Base-by-base conservation (phyloP, 805 yeast genomes). In the Candida corydali region DNA sequence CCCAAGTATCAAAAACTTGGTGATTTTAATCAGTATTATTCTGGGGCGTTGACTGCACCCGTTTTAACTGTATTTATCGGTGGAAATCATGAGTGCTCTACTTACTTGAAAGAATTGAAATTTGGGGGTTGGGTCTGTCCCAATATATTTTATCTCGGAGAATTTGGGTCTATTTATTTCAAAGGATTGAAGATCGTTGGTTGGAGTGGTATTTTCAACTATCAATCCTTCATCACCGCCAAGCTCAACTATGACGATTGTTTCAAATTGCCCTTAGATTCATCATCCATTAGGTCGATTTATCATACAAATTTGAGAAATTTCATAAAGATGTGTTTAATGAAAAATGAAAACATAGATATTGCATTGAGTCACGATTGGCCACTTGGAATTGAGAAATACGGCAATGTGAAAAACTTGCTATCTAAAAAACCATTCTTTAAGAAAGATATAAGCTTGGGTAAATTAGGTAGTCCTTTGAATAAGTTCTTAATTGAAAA, bases 121-220 rank as follows among this genome's bases (percentile, higher is more conserved):
- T 74, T 71, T 54, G 98, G 98, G 9, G 98, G 98, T 0, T 93
- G 91, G 86, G 89, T 85, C 1, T 94, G 95, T 1, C 86, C 87
- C 1, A 80, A 82, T 44, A 86, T 93, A 10, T 93, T 82, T 57
- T 93, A 78, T 53, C 52, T 93, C 48, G 98, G 98, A 0, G 76
- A 77, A 29, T 74, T 81, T 14, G 86, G 88, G 11, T 78, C 78
- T 2, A 61, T 93, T 2, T 78, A 85, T 80, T 84, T 63, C 49
- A 75, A 73, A 44, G 96, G 96, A 0, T 45, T 91, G 4, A 64
- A 82, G 41, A 85, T 93, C 17, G 82, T 78, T 17, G 96, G 96
- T 0, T 44, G 85, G 8, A 83, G 95, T 34, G 98, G 98, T 0
- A 88, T 93, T 3, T 89, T 66, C 60, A 80, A 83, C 44, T 55